Conservation (phyloP, 192 early-diverging fungal species). For the Podila clonocystis region DNA sequence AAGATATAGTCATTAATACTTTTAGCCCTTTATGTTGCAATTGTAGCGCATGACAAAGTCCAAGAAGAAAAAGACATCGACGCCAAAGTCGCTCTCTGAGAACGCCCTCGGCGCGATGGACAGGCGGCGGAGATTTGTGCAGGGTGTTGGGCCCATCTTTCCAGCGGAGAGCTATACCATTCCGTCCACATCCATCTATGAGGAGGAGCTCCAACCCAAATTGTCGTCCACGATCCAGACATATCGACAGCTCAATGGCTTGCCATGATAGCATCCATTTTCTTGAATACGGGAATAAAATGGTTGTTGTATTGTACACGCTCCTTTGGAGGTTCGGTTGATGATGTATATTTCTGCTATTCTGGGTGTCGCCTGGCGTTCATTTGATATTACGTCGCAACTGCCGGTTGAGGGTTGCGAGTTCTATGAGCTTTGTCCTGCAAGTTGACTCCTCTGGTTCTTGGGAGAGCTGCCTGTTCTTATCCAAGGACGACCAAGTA, state of each 20-base stretch:
- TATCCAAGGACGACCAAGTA: slow-evolving; percentile 87
- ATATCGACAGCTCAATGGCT: slow-evolving; percentile 43
- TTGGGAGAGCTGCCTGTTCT: neutral
- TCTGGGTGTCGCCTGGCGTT: too few species aligned
- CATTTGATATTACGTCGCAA: neutral
- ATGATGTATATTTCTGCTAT: neutral
- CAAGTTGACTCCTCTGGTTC: too few species aligned
- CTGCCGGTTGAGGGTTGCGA: too few species aligned
- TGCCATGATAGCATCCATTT: slow-evolving; percentile 1
- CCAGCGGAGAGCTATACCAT: slow-evolving; percentile 54
- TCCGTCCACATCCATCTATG: slow-evolving; percentile 52
- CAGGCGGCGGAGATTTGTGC: slow-evolving; percentile 71
- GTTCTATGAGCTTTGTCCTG: too few species aligned
- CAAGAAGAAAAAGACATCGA: slow-evolving; percentile 70
- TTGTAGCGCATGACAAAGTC: slow-evolving; percentile 70
- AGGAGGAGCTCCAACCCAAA: slow-evolving; percentile 40
- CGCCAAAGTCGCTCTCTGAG: slow-evolving; percentile 71
- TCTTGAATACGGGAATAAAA: neutral
- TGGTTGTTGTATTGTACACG: neutral
- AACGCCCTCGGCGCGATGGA: slow-evolving; percentile 73
- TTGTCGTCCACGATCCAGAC: slow-evolving; percentile 11
- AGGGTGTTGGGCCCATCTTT: slow-evolving; percentile 69
- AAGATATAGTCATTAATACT: neutral
- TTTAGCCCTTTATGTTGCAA: slow-evolving; percentile 15
- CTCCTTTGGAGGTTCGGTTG: too few species aligned